These are phyloP conservation scores for Tilletia setariae DNA, from an alignment of 1,284 basidiomycete species.

Conservation along the genomic window DNA sequence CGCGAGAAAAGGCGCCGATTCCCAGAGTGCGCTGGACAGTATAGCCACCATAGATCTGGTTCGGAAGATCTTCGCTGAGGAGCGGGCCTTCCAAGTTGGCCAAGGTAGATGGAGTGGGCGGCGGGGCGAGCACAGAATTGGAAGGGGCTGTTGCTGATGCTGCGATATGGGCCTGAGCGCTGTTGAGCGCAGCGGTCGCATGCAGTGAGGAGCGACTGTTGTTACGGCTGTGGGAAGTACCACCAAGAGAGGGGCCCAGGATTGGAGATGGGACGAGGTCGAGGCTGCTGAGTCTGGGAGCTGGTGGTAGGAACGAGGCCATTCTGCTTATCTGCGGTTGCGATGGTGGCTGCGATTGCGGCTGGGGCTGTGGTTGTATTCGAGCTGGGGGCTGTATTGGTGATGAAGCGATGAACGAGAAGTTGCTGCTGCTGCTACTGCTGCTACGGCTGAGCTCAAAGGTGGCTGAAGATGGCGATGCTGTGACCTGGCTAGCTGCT, in stretches of 20 bases:
- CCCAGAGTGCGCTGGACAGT: conserved; percentile 40
- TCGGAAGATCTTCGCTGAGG: not conserved
- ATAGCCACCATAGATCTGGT: not conserved
- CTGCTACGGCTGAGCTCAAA: not conserved
- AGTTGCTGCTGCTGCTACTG: not conserved
- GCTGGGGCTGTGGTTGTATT: no score
- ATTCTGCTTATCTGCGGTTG: no score
- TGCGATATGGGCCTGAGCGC: not conserved
- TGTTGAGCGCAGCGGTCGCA: no score
- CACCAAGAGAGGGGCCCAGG: not conserved
- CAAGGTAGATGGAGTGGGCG: not conserved
- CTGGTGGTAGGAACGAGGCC: no score
- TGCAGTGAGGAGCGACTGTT: not conserved
- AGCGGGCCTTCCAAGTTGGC: not conserved
- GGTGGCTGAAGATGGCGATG: no score
- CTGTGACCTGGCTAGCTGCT: no score
- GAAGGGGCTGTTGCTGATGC: conserved; percentile 1
- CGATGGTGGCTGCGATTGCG: no score
- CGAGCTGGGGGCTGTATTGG: no score
- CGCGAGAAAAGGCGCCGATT: conserved; percentile 50
- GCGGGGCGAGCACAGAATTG: conserved; percentile 9
- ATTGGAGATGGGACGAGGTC: not conserved
- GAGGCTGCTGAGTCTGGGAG: not conserved
- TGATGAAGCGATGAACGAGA: no score
- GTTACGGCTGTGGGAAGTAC: not conserved